Conservation (phyloP, 495 filamentous ascomycete genomes). For the Filosporella fistucella region DNA sequence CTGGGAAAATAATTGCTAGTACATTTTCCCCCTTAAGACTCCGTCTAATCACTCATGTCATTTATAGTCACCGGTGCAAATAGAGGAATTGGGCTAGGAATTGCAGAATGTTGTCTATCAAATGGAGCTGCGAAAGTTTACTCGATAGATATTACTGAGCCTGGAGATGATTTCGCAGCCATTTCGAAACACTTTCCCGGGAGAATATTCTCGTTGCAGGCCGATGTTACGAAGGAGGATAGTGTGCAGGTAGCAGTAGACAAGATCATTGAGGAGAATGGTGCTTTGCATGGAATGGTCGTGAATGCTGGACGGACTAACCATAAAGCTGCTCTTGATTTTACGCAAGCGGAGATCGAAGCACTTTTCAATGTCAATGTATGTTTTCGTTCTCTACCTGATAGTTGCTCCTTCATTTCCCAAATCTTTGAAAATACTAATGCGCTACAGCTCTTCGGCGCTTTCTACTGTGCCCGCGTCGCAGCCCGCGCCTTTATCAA, state of each 20-base stretch:
- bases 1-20: constrained; percentile 14
- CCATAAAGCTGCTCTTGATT: constrained; percentile 14
- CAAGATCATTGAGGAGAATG: constrained; percentile 7
- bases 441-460: constrained; percentile 3
- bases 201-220: neutral
- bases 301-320: constrained; percentile 13
- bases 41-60: neutral
- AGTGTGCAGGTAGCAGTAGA: constrained; percentile 9
- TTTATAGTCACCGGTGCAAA: constrained; percentile 10
- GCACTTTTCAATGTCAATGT: constrained; percentile 9
- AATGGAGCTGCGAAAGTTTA: constrained; percentile 13
- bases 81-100: constrained; percentile 41
- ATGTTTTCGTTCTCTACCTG: neutral
- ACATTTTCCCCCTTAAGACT: neutral
- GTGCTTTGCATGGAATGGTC: constrained; percentile 11
- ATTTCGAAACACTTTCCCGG: constrained; percentile 6
- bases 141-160: constrained; percentile 12
- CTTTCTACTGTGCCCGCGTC: constrained; percentile 10
- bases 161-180: constrained; percentile 6
- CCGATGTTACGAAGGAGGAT: constrained; percentile 12
- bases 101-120: constrained; percentile 14
- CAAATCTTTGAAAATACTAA: too few species aligned
- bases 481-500: constrained; percentile 12
- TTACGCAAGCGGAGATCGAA: constrained; percentile 10
- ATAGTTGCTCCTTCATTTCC: too few species aligned